A percentile compares a stretch with the other conserved stretches of the same genome.
These are phyloP conservation scores for Mortierella antarctica DNA, from an alignment of 192 early-diverging fungal genomes.

Conservation along the genomic window DNA sequence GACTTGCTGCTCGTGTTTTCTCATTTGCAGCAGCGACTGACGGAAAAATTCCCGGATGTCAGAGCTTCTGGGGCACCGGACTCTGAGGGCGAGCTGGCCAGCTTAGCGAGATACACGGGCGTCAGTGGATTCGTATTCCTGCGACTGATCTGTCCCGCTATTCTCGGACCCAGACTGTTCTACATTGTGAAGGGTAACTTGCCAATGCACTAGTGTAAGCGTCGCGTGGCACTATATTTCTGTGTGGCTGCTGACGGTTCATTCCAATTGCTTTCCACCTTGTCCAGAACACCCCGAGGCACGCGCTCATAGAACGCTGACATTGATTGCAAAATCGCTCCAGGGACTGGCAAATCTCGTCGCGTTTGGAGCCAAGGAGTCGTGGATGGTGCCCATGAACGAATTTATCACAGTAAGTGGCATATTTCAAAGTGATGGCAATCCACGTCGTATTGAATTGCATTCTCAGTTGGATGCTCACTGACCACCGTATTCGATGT, in stretches of 20 bases:
- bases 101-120: conserved; percentile 21
- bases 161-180: conserved; percentile 76
- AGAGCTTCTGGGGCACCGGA: conserved; percentile 48
- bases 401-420: conserved; percentile 62
- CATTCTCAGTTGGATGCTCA: not conserved
- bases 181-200: conserved; percentile 67
- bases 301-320: conserved; percentile 68
- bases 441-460: not conserved
- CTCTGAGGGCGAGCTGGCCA: conserved; percentile 47
- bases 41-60: conserved; percentile 52
- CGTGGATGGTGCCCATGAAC: conserved; percentile 76
- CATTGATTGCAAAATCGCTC: conserved; percentile 78
- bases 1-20: conserved; percentile 61
- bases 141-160: conserved; percentile 77
- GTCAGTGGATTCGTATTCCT: conserved; percentile 78
- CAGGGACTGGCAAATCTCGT: conserved; percentile 77
- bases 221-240: not conserved
- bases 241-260: not conserved
- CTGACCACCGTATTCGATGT: not conserved
- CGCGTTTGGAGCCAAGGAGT: conserved; percentile 71
- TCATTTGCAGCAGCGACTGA: conserved; percentile 53
- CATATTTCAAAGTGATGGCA: not conserved
- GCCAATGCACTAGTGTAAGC: no score
- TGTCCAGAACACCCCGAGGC: conserved; percentile 64
- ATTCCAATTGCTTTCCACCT: not conserved